Evolutionary conservation across 495 filamentous ascomycete genomes (phyloP).

Genomic region (Aspergillus sclerotioniger): DNA sequence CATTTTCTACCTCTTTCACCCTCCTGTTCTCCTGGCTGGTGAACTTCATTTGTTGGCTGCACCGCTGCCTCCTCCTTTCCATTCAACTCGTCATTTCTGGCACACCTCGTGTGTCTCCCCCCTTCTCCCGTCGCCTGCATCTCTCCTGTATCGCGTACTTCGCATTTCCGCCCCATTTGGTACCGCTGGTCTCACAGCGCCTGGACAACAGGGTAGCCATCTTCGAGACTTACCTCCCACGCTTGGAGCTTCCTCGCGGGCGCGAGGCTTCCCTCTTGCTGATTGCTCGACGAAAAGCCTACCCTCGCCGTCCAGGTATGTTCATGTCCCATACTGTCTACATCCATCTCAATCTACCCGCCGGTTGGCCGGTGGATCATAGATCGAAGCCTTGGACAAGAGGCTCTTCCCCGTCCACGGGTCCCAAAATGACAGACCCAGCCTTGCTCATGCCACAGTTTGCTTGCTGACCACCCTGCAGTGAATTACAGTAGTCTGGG

Average conservation of each 20-base stretch:
- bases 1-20: constrained; percentile 2
- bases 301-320: too few relatives aligned
- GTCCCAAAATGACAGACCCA: neutral
- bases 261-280: constrained; percentile 9
- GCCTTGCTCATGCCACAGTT: neutral
- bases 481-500: constrained; percentile 10
- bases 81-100: constrained; percentile 2
- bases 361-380: too few relatives aligned
- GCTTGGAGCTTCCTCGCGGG: constrained; percentile 17
- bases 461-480: constrained; percentile 1
- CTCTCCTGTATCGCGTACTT: constrained; percentile 2
- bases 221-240: constrained; percentile 17
- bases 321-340: too few relatives aligned
- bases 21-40: neutral
- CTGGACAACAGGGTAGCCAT: constrained; percentile 7
- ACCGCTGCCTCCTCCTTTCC: neutral
- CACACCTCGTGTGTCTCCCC: neutral
- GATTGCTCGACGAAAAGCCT: too few relatives aligned
- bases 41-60: neutral
- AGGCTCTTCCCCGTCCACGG: neutral
- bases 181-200: constrained; percentile 11
- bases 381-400: too few relatives aligned
- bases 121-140: constrained; percentile 2
- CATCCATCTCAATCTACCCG: too few relatives aligned
- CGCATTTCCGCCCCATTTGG: neutral